Base-by-base conservation (phyloP, 2,329 filamentous ascomycete species). In the Orbilia blumenaviensis region DNA sequence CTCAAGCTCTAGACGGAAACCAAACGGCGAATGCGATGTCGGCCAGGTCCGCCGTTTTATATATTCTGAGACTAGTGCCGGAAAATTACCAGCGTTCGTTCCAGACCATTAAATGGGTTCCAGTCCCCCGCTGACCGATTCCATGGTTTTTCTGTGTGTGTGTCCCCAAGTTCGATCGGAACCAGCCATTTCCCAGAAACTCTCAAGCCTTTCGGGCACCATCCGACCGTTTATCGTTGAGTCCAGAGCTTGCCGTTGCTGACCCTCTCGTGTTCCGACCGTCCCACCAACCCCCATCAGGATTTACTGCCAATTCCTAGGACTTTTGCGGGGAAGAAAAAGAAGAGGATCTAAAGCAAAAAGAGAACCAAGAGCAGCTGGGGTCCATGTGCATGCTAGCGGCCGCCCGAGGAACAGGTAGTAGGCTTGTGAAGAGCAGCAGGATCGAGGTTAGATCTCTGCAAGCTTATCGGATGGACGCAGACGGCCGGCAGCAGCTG, bases 21-120 rank as follows among this genome's bases (percentile, higher is more conserved):
- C 46, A 50, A n/a, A n/a, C n/a, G n/a, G n/a, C n/a, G n/a, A n/a
- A n/a, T n/a, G 67, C 67, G 67, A 72, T 34, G 46, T 72, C 67
- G 67, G 67, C 60, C 46, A 72, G 38, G 48, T 66, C 67, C 67
- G 67, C 25, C 12, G 27, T 16, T 18, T 16, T 6, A 60, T 46
- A 34, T 36, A 29, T 18, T 52, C 46, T 18, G 4, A 34, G 21
- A n/a, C 42, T 68, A 50, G 66, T n/a, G 42, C 42, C 54, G 58
- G 36, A 71, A 32, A 60, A 48, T 48, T 29, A 34, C 29, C 48
- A 10, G 34, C n/a, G 44, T 42, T 16, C 12, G 21, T 16, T 36
- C 42, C 41, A 63, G 36, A 50, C 23, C 12, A 38, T 50, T 46
- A 63, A 50, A 63, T 34, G 23, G 60, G 34, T 32, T 50, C 60